Conservation (phyloP, 495 filamentous ascomycete genomes). For the Podospora pseudopauciseta region DNA sequence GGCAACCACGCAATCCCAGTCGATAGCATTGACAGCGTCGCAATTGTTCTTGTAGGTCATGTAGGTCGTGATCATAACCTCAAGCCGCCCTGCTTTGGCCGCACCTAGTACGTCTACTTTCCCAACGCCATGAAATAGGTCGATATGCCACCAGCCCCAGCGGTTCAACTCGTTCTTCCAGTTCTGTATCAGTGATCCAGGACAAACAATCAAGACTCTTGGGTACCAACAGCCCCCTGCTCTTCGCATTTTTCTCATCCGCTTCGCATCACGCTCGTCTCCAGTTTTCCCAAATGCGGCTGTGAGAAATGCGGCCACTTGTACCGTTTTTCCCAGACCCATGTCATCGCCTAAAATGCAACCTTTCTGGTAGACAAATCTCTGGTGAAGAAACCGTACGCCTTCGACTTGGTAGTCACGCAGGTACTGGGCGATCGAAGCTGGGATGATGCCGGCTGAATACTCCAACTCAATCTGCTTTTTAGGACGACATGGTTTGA, state of each 20-base stretch:
- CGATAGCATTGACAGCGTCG: slow-evolving; percentile 72
- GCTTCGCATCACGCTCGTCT: slow-evolving; percentile 80
- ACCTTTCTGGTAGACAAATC: slow-evolving; percentile 89
- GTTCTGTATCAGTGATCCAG: slow-evolving; percentile 81
- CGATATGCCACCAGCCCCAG: slow-evolving; percentile 96
- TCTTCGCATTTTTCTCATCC: slow-evolving; percentile 86
- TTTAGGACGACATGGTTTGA: slow-evolving; percentile 62
- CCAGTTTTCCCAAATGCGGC: slow-evolving; percentile 93
- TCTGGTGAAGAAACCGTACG: slow-evolving; percentile 78
- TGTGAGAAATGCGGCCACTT: slow-evolving; percentile 91
- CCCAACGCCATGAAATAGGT: slow-evolving; percentile 72
- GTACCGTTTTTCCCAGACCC: slow-evolving; percentile 95
- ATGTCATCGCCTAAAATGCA: slow-evolving; percentile 94
- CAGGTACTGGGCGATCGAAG: slow-evolving; percentile 87
- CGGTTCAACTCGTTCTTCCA: slow-evolving; percentile 81
- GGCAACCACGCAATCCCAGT: slow-evolving; percentile 96
- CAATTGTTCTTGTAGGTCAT: slow-evolving; percentile 76
- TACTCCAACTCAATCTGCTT: slow-evolving; percentile 69
- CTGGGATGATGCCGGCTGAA: slow-evolving; percentile 82
- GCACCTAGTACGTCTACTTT: slow-evolving; percentile 71
- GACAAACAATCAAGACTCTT: slow-evolving; percentile 79
- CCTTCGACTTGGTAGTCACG: slow-evolving; percentile 89
- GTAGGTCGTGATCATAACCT: slow-evolving; percentile 94
- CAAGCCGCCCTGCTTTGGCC: slow-evolving; percentile 69
- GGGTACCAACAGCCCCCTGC: slow-evolving; percentile 72